Evolutionary conservation across 768 basidiomycete genomes (phyloP).

Genomic region (Leccinellum luteum): DNA sequence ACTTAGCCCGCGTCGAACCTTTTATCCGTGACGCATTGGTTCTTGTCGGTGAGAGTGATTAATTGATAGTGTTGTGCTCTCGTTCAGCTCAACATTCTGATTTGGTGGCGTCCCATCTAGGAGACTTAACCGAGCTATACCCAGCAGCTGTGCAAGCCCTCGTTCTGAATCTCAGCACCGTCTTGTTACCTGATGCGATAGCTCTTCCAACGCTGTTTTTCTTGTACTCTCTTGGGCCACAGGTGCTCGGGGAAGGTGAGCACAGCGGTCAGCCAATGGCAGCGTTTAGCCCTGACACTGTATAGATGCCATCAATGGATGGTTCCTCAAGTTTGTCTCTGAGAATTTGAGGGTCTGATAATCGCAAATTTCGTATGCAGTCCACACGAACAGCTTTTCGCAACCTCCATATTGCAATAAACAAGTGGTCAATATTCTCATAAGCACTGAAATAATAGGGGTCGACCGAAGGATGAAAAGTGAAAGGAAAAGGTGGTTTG

Average conservation of each 20-base stretch:
- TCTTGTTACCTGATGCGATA: constrained; percentile 8
- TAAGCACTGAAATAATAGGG: not conserved
- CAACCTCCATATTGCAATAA: not conserved
- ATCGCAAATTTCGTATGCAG: not conserved
- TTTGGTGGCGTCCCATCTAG: not conserved
- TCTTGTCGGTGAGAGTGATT: constrained; percentile 10
- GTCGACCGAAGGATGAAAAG: not conserved
- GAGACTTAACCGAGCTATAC: constrained; percentile 15
- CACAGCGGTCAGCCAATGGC: not conserved
- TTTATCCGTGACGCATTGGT: constrained; percentile 1
- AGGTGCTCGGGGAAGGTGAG: constrained; percentile 13
- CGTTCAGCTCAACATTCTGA: not conserved
- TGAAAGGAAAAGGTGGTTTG: not conserved
- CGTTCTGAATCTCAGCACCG: constrained; percentile 7
- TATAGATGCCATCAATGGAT: constrained; percentile 12
- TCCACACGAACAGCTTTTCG: not conserved
- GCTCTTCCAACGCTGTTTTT: constrained; percentile 9
- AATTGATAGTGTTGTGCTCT: not conserved
- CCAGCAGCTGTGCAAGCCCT: constrained; percentile 10
- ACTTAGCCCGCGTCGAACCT: constrained; percentile 2
- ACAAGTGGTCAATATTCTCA: not conserved
- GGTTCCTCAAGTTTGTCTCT: constrained; percentile 7
- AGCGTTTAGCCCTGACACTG: not conserved
- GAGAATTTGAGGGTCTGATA: not conserved
- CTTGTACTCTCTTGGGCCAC: constrained; percentile 16